Evolutionary conservation across 768 basidiomycete species (phyloP).

Genomic region (Mycena alexandri): DNA sequence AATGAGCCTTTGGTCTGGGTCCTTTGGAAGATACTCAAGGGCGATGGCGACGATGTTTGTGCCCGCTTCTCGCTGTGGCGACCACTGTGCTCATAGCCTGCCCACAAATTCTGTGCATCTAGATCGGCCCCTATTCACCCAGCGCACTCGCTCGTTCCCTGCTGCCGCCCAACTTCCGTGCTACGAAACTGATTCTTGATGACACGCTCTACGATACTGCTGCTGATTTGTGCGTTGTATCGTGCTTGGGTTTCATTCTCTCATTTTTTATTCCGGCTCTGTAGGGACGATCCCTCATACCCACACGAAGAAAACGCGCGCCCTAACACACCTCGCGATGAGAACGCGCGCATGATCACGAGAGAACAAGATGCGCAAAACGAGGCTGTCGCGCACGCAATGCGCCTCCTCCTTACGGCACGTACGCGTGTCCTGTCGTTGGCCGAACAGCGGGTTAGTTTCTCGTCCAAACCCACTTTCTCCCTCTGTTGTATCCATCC

Average conservation of each 20-base stretch:
- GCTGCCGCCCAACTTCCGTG: conserved; percentile 80
- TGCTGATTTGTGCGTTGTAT: conserved; percentile 59
- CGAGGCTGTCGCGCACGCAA: conserved; percentile 70
- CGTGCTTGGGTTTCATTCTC: not conserved
- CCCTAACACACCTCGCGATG: conserved; percentile 12
- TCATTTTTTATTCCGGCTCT: not conserved
- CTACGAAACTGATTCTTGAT: conserved; percentile 77
- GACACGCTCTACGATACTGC: conserved; percentile 68
- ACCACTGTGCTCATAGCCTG: conserved; percentile 8
- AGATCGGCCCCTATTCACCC: conserved; percentile 89
- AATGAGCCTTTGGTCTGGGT: conserved; percentile 90
- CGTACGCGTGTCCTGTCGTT: conserved; percentile 80
- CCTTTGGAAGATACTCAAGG: conserved; percentile 87
- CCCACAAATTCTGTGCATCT: not conserved
- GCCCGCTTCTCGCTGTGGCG: not conserved
- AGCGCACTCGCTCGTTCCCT: conserved; percentile 80
- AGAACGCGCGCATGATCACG: conserved; percentile 48
- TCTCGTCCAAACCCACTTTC: too few relatives aligned
- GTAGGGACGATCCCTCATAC: conserved; percentile 61
- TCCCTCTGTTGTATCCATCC: too few relatives aligned
- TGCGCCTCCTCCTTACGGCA: conserved; percentile 77
- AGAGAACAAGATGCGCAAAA: conserved; percentile 69
- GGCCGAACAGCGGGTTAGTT: conserved; percentile 76
- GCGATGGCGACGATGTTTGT: conserved; percentile 85
- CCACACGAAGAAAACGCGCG: conserved; percentile 40